phyloP scores from a whole-genome alignment of 2,329 filamentous ascomycete species.

The Torrubiellomyces zombiae region DNA sequence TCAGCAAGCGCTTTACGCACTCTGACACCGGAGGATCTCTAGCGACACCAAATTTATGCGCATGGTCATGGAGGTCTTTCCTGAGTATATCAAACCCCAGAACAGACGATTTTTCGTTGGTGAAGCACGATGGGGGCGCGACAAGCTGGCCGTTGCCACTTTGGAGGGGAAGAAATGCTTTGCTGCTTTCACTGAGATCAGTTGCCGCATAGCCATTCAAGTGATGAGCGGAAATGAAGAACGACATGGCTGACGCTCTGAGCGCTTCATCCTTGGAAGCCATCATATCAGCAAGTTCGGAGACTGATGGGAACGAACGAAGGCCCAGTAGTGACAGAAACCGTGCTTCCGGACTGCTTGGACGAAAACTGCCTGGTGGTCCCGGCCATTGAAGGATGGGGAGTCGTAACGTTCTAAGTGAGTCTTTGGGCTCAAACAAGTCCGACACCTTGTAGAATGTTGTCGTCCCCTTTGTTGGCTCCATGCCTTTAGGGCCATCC shows the following conservation, averaged over 20 bases:
- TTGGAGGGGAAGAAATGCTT: conserved; percentile 57
- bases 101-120: conserved; percentile 57
- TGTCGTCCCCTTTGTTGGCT: conserved; percentile 32
- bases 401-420: conserved; percentile 51
- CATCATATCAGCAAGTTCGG: conserved; percentile 67
- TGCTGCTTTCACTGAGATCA: conserved; percentile 35
- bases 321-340: conserved; percentile 64
- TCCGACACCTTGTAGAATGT: conserved; percentile 57
- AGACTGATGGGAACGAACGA: conserved; percentile 50
- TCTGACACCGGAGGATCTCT: conserved; percentile 61
- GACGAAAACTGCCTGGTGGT: conserved; percentile 41
- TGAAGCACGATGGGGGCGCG: conserved; percentile 62
- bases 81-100: conserved; percentile 69
- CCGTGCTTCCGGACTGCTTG: conserved; percentile 51
- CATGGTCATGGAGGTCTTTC: conserved; percentile 62
- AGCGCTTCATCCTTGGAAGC: conserved; percentile 39
- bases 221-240: conserved; percentile 69
- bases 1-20: conserved; percentile 58
- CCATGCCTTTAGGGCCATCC: conserved; percentile 35
- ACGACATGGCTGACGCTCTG: conserved; percentile 56
- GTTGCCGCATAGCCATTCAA: conserved; percentile 57
- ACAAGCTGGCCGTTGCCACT: conserved; percentile 53
- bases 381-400: conserved; percentile 74
- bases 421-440: conserved; percentile 63
- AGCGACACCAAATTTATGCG: conserved; percentile 71